Conservation (phyloP, 1,284 basidiomycete genomes). For the Leccinum subrobustum region DNA sequence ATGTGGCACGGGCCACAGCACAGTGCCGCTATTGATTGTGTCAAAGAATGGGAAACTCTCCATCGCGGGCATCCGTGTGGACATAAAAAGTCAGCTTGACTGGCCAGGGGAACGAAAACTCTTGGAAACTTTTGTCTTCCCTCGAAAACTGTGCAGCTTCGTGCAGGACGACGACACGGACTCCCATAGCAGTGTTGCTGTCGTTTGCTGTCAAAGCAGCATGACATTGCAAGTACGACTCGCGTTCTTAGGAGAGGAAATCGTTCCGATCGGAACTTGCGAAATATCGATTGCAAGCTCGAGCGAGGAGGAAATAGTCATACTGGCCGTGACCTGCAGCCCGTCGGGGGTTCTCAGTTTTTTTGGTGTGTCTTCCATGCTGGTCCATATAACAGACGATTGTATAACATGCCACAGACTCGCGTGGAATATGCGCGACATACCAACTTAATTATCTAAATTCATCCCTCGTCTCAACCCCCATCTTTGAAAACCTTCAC, state of each 20-base stretch:
- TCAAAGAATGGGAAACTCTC: conserved; percentile 47
- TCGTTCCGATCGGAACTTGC: conserved; percentile 19
- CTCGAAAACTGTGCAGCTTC: conserved; percentile 45
- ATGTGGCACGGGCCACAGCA: conserved; percentile 43
- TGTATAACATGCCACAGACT: conserved; percentile 19
- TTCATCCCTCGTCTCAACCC: conserved; percentile 26
- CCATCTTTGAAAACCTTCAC: conserved; percentile 39
- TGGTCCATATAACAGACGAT: not conserved
- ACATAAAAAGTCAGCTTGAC: conserved; percentile 36
- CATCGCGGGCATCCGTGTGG: conserved; percentile 44
- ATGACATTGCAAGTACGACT: conserved; percentile 23
- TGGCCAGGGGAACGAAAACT: conserved; percentile 33
- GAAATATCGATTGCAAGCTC: conserved; percentile 22
- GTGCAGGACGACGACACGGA: conserved; percentile 25
- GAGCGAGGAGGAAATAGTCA: not conserved
- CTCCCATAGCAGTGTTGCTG: conserved; percentile 5
- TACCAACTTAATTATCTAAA: conserved; percentile 41
- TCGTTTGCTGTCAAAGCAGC: conserved; percentile 22
- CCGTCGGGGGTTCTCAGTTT: conserved; percentile 30
- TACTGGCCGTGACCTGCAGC: conserved; percentile 28
- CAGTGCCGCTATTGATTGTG: conserved; percentile 43
- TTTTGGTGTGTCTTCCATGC: conserved; percentile 23
- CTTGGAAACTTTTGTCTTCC: conserved; percentile 47
- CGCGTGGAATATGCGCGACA: conserved; percentile 29
- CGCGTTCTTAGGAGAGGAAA: conserved; percentile 20